A percentile compares a stretch with the other conserved stretches of the same genome.
Evolutionary conservation across 2,329 filamentous ascomycete species (phyloP).

Genomic region (Aspergillus pseudotamarii): DNA sequence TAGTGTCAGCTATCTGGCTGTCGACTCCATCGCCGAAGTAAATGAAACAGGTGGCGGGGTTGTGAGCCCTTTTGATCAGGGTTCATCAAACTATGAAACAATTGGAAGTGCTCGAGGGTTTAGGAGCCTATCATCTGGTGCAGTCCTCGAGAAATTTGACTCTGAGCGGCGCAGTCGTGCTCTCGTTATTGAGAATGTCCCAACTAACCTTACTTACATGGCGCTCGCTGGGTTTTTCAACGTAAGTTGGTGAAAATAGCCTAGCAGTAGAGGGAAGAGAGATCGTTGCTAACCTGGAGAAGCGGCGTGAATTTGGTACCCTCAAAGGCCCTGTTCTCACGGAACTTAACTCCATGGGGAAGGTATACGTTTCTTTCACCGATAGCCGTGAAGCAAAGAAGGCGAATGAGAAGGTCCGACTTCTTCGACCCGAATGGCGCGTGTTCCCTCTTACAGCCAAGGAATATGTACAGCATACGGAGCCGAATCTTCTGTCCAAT

Average conservation of each 20-base stretch:
- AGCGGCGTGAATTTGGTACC: slow-evolving; percentile 40
- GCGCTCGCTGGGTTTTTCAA: slow-evolving; percentile 43
- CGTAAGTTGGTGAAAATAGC: slow-evolving; percentile 32
- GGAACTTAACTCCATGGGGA: slow-evolving; percentile 41
- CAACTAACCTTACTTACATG: slow-evolving; percentile 34
- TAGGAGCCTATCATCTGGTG: slow-evolving; percentile 14
- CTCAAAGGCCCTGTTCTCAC: slow-evolving; percentile 42
- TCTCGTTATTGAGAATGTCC: slow-evolving; percentile 37
- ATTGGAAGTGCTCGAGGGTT: slow-evolving; percentile 25
- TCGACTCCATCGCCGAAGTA: slow-evolving; percentile 24
- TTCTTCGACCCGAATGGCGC: slow-evolving; percentile 52
- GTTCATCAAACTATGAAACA: slow-evolving; percentile 24
- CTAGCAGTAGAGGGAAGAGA: not conserved
- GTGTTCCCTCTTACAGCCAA: slow-evolving; percentile 49
- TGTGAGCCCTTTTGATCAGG: slow-evolving; percentile 16
- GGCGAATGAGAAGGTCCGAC: slow-evolving; percentile 51
- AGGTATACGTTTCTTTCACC: slow-evolving; percentile 59
- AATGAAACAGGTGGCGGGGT: slow-evolving; percentile 12
- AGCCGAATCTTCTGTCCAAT: slow-evolving; percentile 27
- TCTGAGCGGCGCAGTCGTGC: slow-evolving; percentile 32
- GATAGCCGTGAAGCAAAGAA: slow-evolving; percentile 64
- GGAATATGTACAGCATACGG: slow-evolving; percentile 47
- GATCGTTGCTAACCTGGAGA: slow-evolving; percentile 6
- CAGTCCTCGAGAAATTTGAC: slow-evolving; percentile 25
- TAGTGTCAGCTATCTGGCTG: slow-evolving; percentile 23